phyloP scores from a whole-genome alignment of 1,284 basidiomycete genomes.

The Ceratobasidium sp. region DNA sequence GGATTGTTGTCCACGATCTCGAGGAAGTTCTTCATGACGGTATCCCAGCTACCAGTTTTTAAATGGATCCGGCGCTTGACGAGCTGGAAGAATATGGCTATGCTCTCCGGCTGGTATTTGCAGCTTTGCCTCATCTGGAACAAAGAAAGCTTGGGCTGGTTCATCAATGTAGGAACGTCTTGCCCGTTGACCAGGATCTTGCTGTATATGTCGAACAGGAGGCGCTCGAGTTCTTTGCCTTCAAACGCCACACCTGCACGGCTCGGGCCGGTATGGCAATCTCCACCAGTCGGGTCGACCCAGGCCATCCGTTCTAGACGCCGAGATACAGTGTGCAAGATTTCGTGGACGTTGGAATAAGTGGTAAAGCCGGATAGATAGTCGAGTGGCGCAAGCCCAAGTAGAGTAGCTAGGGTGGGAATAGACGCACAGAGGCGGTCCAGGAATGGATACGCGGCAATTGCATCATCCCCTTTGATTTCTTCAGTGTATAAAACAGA shows the following conservation, averaged over 20 bases:
- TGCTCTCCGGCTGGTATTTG: constrained; percentile 14
- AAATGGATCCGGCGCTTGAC: not conserved
- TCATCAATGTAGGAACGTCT: not conserved
- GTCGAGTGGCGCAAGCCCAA: constrained; percentile 12
- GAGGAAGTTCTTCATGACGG: not conserved
- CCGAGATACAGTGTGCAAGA: not conserved
- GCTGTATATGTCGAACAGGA: constrained; percentile 14
- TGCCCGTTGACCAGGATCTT: constrained; percentile 23
- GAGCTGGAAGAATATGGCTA: not conserved
- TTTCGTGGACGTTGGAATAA: constrained; percentile 17
- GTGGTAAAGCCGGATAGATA: constrained; percentile 7
- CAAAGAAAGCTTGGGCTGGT: not conserved
- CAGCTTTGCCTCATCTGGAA: not conserved
- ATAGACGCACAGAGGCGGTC: constrained; percentile 1
- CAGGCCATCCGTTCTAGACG: constrained; percentile 24
- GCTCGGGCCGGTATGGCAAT: not conserved
- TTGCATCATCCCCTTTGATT: not conserved
- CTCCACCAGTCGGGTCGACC: constrained; percentile 24
- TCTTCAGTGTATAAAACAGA: not conserved
- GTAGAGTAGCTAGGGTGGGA: not conserved
- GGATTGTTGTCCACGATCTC: not conserved
- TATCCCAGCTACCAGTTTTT: constrained; percentile 6
- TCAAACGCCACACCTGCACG: not conserved
- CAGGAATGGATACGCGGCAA: not conserved
- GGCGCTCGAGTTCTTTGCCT: not conserved